These are phyloP conservation scores for Ophiostoma novo-ulmi DNA, from an alignment of 2,329 filamentous ascomycete species.

Conservation along the genomic window DNA sequence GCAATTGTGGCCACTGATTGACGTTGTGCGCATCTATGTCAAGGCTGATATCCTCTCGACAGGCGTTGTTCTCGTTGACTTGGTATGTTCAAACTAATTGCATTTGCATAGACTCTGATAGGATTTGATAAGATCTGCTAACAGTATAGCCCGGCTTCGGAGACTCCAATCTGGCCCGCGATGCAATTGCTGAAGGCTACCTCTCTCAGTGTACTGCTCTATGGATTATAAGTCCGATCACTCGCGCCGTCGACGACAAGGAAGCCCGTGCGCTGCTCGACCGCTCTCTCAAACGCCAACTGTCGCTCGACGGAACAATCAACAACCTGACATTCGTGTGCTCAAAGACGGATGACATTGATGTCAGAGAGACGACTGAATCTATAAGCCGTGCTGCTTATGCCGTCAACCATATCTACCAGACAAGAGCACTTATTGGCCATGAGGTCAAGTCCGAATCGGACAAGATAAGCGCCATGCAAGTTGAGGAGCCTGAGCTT, in stretches of 20 bases:
- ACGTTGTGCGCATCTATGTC: background rate
- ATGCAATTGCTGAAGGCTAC: background rate
- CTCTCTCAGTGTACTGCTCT: background rate
- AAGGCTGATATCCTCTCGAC: background rate
- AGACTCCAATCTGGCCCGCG: background rate
- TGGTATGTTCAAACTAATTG: background rate
- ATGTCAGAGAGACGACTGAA: background rate
- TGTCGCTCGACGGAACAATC: background rate
- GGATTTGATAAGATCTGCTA: background rate
- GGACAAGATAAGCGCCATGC: background rate
- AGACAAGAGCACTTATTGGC: too few relatives aligned
- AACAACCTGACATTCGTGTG: background rate
- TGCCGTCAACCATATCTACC: background rate
- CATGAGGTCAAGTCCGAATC: background rate
- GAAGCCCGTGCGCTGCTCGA: constrained; percentile 6
- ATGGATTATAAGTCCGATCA: background rate
- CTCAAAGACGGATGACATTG: background rate
- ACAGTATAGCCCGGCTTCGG: background rate
- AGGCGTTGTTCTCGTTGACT: background rate
- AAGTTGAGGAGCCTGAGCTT: background rate
- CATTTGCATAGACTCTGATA: background rate
- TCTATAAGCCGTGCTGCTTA: background rate
- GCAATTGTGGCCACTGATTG: background rate
- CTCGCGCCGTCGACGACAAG: background rate
- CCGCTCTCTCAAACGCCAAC: background rate